These are phyloP conservation scores for Grifola frondosa DNA, from an alignment of 1,284 basidiomycete species.

Conservation along the genomic window DNA sequence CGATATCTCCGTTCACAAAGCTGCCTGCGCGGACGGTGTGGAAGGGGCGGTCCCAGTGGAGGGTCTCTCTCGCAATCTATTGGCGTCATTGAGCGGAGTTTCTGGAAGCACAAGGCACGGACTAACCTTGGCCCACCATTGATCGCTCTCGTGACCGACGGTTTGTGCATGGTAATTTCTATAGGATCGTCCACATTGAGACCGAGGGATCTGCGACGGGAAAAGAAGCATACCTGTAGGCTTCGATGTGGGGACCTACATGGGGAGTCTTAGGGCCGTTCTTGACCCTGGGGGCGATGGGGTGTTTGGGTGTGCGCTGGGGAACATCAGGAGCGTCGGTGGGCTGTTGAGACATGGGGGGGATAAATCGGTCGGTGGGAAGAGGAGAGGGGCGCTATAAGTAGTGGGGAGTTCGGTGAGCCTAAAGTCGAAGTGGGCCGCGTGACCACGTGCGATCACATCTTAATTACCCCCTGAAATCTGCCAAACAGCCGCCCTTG, in stretches of 20 bases:
- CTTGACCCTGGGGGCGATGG: constrained; percentile 68
- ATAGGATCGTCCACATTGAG: constrained; percentile 4
- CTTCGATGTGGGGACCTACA: constrained; percentile 71
- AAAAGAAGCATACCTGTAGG: constrained; percentile 51
- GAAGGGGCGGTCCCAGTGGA: constrained; percentile 94
- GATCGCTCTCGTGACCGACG: constrained; percentile 71
- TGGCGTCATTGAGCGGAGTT: constrained; percentile 5
- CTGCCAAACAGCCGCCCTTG: too few species aligned
- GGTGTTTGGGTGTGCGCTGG: constrained; percentile 55
- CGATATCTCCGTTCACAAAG: constrained; percentile 87
- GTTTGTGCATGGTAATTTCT: constrained; percentile 63
- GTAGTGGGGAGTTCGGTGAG: too few species aligned
- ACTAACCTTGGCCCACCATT: constrained; percentile 86
- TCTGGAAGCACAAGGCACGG: not conserved
- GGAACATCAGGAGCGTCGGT: too few species aligned
- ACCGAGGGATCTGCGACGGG: constrained; percentile 4
- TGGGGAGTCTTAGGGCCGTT: constrained; percentile 65
- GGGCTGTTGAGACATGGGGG: too few species aligned
- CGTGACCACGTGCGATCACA: too few species aligned
- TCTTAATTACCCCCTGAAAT: too few species aligned
- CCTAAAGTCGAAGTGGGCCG: too few species aligned
- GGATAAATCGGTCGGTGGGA: too few species aligned
- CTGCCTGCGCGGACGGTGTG: constrained; percentile 83
- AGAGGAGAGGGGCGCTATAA: too few species aligned
- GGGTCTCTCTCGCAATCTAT: constrained; percentile 76